Evolutionary conservation across 129 eudicot genomes (phyloP).

Genomic region (Solidago caesia): DNA sequence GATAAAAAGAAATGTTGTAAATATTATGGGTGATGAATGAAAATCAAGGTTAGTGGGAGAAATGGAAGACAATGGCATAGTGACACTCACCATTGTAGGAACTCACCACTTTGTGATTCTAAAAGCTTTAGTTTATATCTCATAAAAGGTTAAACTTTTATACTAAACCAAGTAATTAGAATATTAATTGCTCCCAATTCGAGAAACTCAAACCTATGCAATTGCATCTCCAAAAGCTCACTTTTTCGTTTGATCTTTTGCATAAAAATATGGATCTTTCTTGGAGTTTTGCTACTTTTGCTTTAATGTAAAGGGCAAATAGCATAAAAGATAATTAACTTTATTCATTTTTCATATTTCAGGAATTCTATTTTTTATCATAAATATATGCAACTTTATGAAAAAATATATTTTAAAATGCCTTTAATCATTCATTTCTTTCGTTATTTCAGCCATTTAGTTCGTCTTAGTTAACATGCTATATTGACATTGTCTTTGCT

Average conservation of each 20-base stretch:
- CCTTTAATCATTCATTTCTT: no score
- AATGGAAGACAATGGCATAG: conserved; percentile 31
- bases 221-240: conserved; percentile 9
- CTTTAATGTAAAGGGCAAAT: background rate
- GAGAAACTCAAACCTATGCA: conserved; percentile 23
- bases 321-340: no score
- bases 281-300: background rate
- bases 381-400: no score
- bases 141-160: conserved; percentile 15
- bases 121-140: conserved; percentile 13
- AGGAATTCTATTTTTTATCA: no score
- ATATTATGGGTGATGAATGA: conserved; percentile 27
- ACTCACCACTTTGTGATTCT: conserved; percentile 29
- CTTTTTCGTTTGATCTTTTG: conserved; percentile 22
- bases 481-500: no score
- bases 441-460: no score
- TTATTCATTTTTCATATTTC: no score
- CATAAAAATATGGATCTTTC: conserved; percentile 9
- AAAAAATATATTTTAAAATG: no score
- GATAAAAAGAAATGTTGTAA: background rate
- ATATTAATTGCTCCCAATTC: conserved; percentile 32
- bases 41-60: conserved; percentile 34
- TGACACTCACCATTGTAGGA: conserved; percentile 35
- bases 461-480: no score
- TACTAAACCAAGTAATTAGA: conserved; percentile 16